Conservation (phyloP, 331 rosid species). For the Erythrophleum ivorense region DNA sequence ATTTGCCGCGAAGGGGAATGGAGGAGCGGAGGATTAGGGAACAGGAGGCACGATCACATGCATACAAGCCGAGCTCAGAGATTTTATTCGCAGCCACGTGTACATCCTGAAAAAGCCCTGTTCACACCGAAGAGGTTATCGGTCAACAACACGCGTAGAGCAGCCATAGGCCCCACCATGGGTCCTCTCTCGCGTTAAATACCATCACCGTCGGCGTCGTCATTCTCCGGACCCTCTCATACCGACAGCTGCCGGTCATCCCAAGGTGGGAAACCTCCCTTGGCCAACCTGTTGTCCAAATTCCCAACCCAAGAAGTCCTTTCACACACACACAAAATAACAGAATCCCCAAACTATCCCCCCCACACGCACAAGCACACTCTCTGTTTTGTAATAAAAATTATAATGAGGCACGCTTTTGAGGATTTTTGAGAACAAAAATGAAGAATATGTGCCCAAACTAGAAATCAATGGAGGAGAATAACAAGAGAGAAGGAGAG, state of each 20-base stretch:
- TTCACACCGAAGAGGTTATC: slow-evolving; percentile 66
- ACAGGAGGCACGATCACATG: slow-evolving; percentile 41
- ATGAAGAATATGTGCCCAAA: slow-evolving; percentile 57
- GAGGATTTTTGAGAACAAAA: slow-evolving; percentile 5
- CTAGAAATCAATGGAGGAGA: slow-evolving; percentile 57
- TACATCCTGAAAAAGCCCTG: not conserved
- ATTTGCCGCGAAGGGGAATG: not conserved
- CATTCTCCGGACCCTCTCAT: not conserved
- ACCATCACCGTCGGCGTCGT: slow-evolving; percentile 37
- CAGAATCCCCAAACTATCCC: slow-evolving; percentile 27
- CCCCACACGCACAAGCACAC: slow-evolving; percentile 1
- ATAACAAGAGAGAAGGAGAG: slow-evolving; percentile 45
- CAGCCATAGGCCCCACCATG: slow-evolving; percentile 37
- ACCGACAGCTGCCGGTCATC: slow-evolving; percentile 73
- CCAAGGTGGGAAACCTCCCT: slow-evolving; percentile 64
- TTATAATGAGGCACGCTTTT: slow-evolving; percentile 11
- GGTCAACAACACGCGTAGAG: slow-evolving; percentile 73
- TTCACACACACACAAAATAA: slow-evolving; percentile 47
- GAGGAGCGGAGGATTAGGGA: not conserved
- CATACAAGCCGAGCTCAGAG: not conserved
- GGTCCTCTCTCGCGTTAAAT: slow-evolving; percentile 49
- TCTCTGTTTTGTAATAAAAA: slow-evolving; percentile 29
- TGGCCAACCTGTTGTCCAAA: slow-evolving; percentile 86
- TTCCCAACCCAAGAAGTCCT: slow-evolving; percentile 43
- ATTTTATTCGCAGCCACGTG: slow-evolving; percentile 44